Conservation (phyloP, 2,329 filamentous ascomycete genomes). For the Diaporthe velutina region DNA sequence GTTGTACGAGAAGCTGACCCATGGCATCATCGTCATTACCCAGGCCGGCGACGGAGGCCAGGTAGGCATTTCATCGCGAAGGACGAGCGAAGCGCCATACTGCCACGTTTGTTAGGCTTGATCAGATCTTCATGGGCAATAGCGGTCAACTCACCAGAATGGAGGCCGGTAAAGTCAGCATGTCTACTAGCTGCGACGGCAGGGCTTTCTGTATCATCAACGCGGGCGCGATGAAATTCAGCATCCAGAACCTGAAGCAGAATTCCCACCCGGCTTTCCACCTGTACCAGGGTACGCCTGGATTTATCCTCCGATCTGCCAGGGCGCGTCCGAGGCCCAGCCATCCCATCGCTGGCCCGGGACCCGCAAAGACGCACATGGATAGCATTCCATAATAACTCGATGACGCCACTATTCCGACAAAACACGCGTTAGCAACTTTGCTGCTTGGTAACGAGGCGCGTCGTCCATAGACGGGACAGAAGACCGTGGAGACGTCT, state of each 20-base stretch:
- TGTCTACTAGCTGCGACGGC: slow-evolving; percentile 55
- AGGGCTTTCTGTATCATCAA: slow-evolving; percentile 59
- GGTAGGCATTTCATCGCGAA: slow-evolving; percentile 58
- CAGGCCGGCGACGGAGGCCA: slow-evolving; percentile 69
- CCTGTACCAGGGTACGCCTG: slow-evolving; percentile 31
- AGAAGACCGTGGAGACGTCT: not conserved
- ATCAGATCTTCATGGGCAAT: not conserved
- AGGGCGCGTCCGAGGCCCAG: slow-evolving; percentile 45
- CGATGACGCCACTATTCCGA: slow-evolving; percentile 57
- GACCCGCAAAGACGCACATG: slow-evolving; percentile 66
- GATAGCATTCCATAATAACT: slow-evolving; percentile 67
- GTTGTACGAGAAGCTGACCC: slow-evolving; percentile 54
- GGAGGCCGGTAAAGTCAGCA: slow-evolving; percentile 57
- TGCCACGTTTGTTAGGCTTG: slow-evolving; percentile 44
- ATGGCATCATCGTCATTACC: slow-evolving; percentile 64
- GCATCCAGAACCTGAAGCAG: slow-evolving; percentile 45
- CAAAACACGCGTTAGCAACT: slow-evolving; percentile 14
- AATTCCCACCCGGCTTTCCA: slow-evolving; percentile 38
- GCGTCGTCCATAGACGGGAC: not conserved
- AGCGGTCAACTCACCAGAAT: slow-evolving; percentile 53
- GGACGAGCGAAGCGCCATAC: slow-evolving; percentile 62
- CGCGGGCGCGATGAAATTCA: slow-evolving; percentile 61
- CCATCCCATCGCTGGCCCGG: slow-evolving; percentile 57
- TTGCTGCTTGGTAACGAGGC: not conserved
- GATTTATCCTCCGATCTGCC: slow-evolving; percentile 32